Evolutionary conservation across 495 filamentous ascomycete species (phyloP).

Genomic region (Aspergillus coremiiformis): DNA sequence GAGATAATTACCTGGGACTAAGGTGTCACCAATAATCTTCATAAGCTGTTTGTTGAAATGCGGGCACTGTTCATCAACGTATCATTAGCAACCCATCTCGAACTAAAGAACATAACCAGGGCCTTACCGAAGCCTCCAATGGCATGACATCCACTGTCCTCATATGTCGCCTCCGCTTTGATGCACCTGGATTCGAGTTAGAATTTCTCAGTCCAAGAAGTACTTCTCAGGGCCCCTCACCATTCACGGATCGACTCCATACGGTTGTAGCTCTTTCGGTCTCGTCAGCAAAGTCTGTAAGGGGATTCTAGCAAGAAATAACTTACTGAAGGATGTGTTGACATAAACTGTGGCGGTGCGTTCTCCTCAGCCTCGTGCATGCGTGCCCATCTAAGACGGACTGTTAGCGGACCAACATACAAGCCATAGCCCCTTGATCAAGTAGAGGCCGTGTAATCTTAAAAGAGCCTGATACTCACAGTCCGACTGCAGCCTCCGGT

Average conservation of each 20-base stretch:
- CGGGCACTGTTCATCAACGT: conserved; percentile 21
- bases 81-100: neutral
- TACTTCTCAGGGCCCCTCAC: conserved; percentile 22
- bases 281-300: neutral
- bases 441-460: neutral
- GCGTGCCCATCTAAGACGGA: conserved; percentile 50
- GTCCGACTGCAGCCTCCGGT: conserved; percentile 58
- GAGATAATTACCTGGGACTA: neutral
- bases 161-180: conserved; percentile 29
- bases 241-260: conserved; percentile 63
- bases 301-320: neutral
- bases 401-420: neutral
- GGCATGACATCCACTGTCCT: conserved; percentile 29
- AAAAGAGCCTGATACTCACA: conserved; percentile 29
- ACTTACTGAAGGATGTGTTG: conserved; percentile 76
- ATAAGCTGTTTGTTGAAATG: conserved; percentile 24
- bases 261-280: conserved; percentile 54
- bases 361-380: conserved; percentile 59
- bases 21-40: conserved; percentile 7
- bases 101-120: neutral
- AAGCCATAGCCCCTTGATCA: neutral
- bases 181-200: conserved; percentile 19
- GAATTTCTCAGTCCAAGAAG: neutral
- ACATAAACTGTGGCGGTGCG: conserved; percentile 67
- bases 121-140: conserved; percentile 26